A percentile compares a stretch with the other conserved stretches of the same genome.
These are phyloP conservation scores for Prunus mume DNA, from an alignment of 306 rosid genomes.

Conservation along the genomic window DNA sequence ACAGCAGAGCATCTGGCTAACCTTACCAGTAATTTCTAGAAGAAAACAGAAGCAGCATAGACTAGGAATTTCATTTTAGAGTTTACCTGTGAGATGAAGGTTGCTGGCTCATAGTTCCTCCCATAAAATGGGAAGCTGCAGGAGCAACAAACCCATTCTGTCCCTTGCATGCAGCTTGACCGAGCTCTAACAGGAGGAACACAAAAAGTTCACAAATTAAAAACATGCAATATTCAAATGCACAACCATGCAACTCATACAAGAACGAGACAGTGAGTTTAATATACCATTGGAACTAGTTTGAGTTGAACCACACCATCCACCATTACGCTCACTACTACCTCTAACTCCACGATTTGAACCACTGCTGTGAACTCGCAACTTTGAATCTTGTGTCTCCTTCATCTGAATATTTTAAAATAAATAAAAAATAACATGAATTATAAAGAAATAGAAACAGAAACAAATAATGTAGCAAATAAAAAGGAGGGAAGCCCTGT, in stretches of 20 bases:
- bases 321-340: conserved; percentile 24
- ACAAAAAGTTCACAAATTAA: conserved; percentile 36
- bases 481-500: not conserved
- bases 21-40: not conserved
- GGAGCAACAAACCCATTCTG: conserved; percentile 41
- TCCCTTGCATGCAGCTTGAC: conserved; percentile 36
- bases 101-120: conserved; percentile 25
- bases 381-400: conserved; percentile 48
- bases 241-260: conserved; percentile 13
- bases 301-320: conserved; percentile 35
- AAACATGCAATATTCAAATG: conserved; percentile 26
- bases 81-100: conserved; percentile 38
- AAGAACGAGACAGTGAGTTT: conserved; percentile 29
- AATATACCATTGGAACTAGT: conserved; percentile 44
- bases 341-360: conserved; percentile 37
- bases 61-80: not conserved
- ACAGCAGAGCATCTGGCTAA: not conserved
- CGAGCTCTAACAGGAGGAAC: conserved; percentile 48
- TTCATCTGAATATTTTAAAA: conserved; percentile 37
- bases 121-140: conserved; percentile 23
- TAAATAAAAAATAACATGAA: not conserved
- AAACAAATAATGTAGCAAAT: not conserved
- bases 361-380: conserved; percentile 31
- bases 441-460: not conserved
- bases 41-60: not conserved